Evolutionary conservation across 2,329 filamentous ascomycete species (phyloP).

Genomic region (Pseudogymnoascus sp.): DNA sequence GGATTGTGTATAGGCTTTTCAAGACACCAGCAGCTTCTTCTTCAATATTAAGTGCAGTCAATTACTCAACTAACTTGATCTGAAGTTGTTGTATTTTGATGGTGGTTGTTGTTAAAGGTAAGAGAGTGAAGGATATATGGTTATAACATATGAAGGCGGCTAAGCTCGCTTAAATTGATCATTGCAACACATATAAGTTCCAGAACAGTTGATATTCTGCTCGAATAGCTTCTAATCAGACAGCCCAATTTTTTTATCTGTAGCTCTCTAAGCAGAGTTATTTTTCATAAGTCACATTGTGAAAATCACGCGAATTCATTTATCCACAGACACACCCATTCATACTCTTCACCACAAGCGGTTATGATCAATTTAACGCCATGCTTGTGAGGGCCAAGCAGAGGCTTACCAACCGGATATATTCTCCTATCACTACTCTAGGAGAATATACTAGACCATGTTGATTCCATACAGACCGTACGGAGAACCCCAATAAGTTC

Average conservation of each 20-base stretch:
- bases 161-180: not conserved
- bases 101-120: not conserved
- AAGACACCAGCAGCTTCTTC: not conserved
- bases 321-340: not conserved
- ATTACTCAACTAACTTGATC: not conserved
- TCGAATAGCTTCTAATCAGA: not conserved
- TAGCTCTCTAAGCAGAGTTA: not conserved
- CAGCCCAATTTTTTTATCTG: not conserved
- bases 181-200: not conserved
- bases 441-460: not conserved
- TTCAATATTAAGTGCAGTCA: not conserved
- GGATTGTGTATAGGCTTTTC: not conserved
- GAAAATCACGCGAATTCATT: not conserved
- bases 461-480: not conserved
- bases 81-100: not conserved
- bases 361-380: too few species aligned
- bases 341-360: not conserved
- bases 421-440: not conserved
- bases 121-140: not conserved
- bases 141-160: not conserved
- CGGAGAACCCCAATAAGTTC: not conserved
- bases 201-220: not conserved
- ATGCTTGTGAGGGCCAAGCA: not conserved
- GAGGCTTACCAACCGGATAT: not conserved
- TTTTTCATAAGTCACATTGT: not conserved